Evolutionary conservation across 2,329 filamentous ascomycete species (phyloP), one percentile per base, ranked within the genome.

Genomic region (Xylariaceae sp.): DNA sequence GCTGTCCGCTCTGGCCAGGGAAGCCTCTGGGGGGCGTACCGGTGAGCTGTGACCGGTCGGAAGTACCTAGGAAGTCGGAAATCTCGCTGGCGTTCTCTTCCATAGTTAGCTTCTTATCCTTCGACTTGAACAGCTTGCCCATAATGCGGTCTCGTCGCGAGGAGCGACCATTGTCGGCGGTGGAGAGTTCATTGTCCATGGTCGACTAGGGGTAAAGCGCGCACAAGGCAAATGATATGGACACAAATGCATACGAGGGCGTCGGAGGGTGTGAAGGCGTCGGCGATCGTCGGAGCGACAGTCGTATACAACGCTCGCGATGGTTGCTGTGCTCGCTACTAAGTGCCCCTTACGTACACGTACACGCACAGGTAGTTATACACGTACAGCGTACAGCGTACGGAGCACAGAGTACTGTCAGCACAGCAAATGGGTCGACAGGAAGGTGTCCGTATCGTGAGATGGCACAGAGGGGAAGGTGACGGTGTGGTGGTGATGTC

Each of bases 51-150:
- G 86, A 73, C 60, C 77, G 80, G 71, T 87, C 83, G 60, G 81
- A 74, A 44, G 78, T 75, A 61, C 81, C 80, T 55, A 88, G 76
- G 71, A 87, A 87, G 63, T 81, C 80, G 68, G 85, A 79, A 62
- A 88, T 76, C 53, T 82, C 79, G 66, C 77, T 78, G 64, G 75
- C 72, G 56, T 78, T 78, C 61, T 74, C 71, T 60, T 76, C 75
- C 68, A 76, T 79, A 62, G 72, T 70, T 53, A 65, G 51, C 57
- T 69, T 72, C 52, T 62, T 67, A 62, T 73, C 65, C 66, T 69
- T 67, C 73, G 73, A 68, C 73, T 68, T 64, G 68, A 86, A 86
- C 59, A 87, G 75, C 75, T 84, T 86, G 65, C 84, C 84, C 80
- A 87, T 87, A 51, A 87, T 73, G 61, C 84, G 83, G 67, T 72